A percentile compares a stretch with the other conserved stretches of the same genome.
Conservation (phyloP, 2,329 filamentous ascomycete species). For the Byssoonygena ceratinophila region DNA sequence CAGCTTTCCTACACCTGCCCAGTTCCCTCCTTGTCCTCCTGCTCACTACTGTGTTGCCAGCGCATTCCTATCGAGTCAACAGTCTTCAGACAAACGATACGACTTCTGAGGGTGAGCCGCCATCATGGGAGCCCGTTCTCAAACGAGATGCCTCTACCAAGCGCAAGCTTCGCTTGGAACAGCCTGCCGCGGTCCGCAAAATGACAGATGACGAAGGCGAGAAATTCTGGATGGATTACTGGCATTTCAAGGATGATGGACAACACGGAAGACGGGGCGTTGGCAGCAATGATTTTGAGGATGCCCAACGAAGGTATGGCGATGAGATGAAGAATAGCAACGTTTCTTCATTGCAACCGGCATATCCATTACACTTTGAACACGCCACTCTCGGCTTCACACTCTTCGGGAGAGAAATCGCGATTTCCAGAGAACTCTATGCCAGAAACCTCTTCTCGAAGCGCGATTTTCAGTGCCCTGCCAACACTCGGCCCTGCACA, state of each 20-base stretch:
- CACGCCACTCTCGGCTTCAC: neutral
- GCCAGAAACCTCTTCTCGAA: constrained; percentile 23
- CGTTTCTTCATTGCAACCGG: neutral
- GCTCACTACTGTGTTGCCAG: neutral
- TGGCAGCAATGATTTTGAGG: neutral
- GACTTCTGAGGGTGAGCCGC: neutral
- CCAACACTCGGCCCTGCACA: constrained; percentile 44
- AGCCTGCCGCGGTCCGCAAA: constrained; percentile 30
- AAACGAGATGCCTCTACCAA: constrained; percentile 23
- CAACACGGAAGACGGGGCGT: constrained; percentile 2
- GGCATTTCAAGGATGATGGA: constrained; percentile 27
- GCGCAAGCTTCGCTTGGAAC: constrained; percentile 22
- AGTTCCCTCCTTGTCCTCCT: neutral
- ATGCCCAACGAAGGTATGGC: neutral
- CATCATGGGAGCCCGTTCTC: neutral
- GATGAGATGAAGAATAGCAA: neutral
- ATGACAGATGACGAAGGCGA: constrained; percentile 40
- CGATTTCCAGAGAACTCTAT: constrained; percentile 11
- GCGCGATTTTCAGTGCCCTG: constrained; percentile 49
- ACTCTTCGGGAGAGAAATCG: constrained; percentile 6
- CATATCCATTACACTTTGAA: constrained; percentile 3
- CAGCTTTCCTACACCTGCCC: neutral
- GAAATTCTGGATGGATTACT: constrained; percentile 41
- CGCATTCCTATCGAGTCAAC: neutral
- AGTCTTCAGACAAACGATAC: neutral